Percentiles rank a stretch among this genome's conserved stretches.
Conservation (phyloP, 2,329 filamentous ascomycete species). For the Fusarium odoratissimum region DNA sequence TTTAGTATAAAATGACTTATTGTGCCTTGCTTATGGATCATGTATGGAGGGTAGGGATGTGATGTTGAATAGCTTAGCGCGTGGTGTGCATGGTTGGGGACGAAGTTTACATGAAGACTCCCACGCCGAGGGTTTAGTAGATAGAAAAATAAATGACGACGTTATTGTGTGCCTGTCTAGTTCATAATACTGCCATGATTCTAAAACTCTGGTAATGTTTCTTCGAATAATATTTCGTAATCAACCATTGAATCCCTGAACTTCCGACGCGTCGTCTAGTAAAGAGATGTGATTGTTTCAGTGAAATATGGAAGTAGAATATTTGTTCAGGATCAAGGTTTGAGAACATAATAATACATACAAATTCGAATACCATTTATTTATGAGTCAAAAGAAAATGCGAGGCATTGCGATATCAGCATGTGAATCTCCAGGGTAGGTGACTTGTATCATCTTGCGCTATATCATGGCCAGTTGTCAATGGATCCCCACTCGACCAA, state of each 20-base stretch:
- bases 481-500: slow-evolving; percentile 8
- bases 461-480: slow-evolving; percentile 26
- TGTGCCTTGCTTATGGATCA: slow-evolving; percentile 30
- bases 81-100: slow-evolving; percentile 36
- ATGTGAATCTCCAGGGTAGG: slow-evolving; percentile 19
- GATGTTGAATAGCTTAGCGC: slow-evolving; percentile 41
- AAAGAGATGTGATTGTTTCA: background rate
- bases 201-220: background rate
- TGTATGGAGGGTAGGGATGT: slow-evolving; percentile 22
- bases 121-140: slow-evolving; percentile 40
- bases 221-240: background rate
- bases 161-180: slow-evolving; percentile 4
- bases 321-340: too few species aligned
- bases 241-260: too few species aligned
- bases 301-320: background rate
- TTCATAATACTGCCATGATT: background rate
- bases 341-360: background rate
- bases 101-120: slow-evolving; percentile 43
- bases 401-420: background rate
- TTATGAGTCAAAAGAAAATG: background rate
- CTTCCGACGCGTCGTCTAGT: background rate
- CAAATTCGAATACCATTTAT: background rate
- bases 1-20: slow-evolving; percentile 27
- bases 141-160: slow-evolving; percentile 45
- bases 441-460: background rate